Percentiles rank a stretch among this genome's conserved stretches.
phyloP scores from a whole-genome alignment of 352 stramenopile species.

The Pythium apleroticum region DNA sequence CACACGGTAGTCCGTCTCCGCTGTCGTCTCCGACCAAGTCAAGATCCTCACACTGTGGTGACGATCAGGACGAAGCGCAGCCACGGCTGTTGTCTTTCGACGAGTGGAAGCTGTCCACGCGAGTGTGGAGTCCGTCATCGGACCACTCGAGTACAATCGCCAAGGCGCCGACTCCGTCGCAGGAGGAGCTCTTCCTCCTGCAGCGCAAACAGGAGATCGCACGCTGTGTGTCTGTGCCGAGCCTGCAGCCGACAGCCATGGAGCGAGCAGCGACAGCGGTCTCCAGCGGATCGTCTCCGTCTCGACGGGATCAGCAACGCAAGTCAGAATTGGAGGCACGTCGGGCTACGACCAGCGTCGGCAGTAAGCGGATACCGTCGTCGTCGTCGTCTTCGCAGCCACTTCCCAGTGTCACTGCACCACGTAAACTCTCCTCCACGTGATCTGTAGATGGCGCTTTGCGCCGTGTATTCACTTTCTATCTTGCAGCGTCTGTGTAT shows the following conservation, averaged over 20 bases:
- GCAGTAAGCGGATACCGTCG: conserved; percentile 6
- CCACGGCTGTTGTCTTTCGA: conserved; percentile 46
- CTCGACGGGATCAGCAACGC: conserved; percentile 16
- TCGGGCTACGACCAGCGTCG: conserved; percentile 21
- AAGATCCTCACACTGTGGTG: background rate
- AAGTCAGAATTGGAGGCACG: conserved; percentile 9
- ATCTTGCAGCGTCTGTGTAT: background rate
- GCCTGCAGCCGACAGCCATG: conserved; percentile 56
- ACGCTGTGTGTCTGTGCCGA: conserved; percentile 57
- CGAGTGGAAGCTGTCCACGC: conserved; percentile 57
- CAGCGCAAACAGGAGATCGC: conserved; percentile 41
- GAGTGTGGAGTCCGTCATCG: conserved; percentile 43
- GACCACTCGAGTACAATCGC: background rate
- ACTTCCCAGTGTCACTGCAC: conserved; percentile 12
- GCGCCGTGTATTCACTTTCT: conserved; percentile 8
- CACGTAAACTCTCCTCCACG: background rate
- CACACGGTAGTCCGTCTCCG: background rate
- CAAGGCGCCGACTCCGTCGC: conserved; percentile 34
- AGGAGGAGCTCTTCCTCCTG: conserved; percentile 25
- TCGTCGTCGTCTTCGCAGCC: background rate
- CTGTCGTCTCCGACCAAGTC: conserved; percentile 9
- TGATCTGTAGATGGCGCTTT: conserved; percentile 2
- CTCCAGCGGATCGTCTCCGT: conserved; percentile 1
- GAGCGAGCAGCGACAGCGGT: conserved; percentile 37
- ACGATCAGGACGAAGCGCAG: background rate